Conservation (phyloP, 139 green algal genomes). For the Chlorella vulgaris region DNA sequence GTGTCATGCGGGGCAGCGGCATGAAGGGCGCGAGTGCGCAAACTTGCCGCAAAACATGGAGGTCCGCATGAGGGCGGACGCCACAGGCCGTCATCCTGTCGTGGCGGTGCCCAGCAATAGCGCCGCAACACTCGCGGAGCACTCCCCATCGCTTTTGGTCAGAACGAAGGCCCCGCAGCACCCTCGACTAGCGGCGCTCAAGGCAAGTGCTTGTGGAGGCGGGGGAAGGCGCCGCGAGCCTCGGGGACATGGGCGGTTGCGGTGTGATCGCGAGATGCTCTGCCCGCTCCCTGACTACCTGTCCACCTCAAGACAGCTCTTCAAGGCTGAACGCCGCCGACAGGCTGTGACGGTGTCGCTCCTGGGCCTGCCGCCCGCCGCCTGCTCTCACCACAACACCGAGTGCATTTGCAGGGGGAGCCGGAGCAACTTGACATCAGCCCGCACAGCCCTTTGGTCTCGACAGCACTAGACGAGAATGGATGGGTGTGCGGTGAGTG, state of each 20-base stretch:
- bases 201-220: constrained; percentile 20
- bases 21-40: no score
- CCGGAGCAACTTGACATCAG: constrained; percentile 43
- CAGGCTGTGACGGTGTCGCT: no score
- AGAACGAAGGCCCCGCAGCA: constrained; percentile 13
- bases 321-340: no score
- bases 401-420: constrained; percentile 27
- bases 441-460: constrained; percentile 73
- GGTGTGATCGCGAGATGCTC: not conserved
- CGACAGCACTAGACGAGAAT: constrained; percentile 78
- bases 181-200: constrained; percentile 37
- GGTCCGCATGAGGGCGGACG: constrained; percentile 31
- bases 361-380: no score
- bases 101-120: constrained; percentile 1
- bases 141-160: not conserved
- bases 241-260: not conserved
- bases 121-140: not conserved
- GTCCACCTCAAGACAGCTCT: no score
- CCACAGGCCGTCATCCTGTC: not conserved
- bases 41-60: constrained; percentile 25
- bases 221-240: not conserved
- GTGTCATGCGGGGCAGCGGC: no score
- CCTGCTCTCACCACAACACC: not conserved
- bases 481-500: constrained; percentile 80
- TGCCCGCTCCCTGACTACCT: not conserved